Base-by-base conservation (phyloP, 306 rosid genomes). In the Quillaja saponaria region DNA sequence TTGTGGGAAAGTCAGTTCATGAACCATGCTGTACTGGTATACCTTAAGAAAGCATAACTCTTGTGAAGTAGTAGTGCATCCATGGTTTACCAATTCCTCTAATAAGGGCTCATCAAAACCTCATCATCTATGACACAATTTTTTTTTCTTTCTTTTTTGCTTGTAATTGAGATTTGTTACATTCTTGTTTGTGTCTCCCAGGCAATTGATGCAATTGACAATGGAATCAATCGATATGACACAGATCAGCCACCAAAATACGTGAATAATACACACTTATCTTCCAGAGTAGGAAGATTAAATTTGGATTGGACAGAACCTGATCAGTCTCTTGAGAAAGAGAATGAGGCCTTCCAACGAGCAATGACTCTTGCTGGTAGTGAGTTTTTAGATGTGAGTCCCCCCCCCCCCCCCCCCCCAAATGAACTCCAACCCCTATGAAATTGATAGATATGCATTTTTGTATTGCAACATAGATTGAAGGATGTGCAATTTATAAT, bases 121-220 rank as follows among this genome's bases (percentile, higher is more conserved):
- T 40, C 13, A 9, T 61, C 13, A 48, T 0, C n/a, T n/a, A n/a
- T n/a, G n/a, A n/a, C n/a, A n/a, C n/a, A n/a, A n/a, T n/a, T n/a
- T n/a, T n/a, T n/a, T n/a, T n/a, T n/a, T n/a, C n/a, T 39, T 39
- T 39, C 10, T 39, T 39, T 39, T 39, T 10, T 42, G 61, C 5
- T 55, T 17, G 25, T 31, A 34, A 16, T n/a, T 45, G 48, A 59
- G 14, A 16, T 3, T 49, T 19, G 7, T 3, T 4, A 25, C 52
- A 13, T 48, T 80, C 12, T 49, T 56, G 38, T 66, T 53, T 77
- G 19, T 47, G 66, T 55, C 66, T 69, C 15, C 67, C 81, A 94
- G 99, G 99, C 95, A 58, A 87, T 94, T 75, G 99, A 94, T 85
- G 99, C 97, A 49, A 42, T 83, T 64, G 99, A 94, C 84, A 94